Conservation (phyloP, 164 flowering plant genomes). For the Akebia trifoliata region DNA sequence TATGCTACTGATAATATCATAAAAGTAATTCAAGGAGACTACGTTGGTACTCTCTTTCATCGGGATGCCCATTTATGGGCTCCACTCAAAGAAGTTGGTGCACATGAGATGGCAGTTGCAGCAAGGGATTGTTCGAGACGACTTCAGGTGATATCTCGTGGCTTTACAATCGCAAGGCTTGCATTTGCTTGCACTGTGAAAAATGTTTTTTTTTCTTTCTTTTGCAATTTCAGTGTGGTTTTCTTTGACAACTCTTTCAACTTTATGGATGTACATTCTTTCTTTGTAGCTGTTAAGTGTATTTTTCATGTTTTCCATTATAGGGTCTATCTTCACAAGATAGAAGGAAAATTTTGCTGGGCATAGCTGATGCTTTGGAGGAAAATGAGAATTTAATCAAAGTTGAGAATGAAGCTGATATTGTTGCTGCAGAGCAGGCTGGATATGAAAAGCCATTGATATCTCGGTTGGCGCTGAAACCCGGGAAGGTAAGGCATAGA, state of each 20-base stretch:
- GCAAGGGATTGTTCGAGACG: slow-evolving; percentile 92
- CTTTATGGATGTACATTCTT: no score
- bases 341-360: slow-evolving; percentile 65
- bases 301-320: no score
- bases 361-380: slow-evolving; percentile 83
- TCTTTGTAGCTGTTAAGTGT: no score
- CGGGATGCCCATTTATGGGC: slow-evolving; percentile 68
- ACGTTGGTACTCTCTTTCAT: slow-evolving; percentile 88
- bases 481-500: slow-evolving; percentile 64
- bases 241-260: no score
- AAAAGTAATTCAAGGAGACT: slow-evolving; percentile 72
- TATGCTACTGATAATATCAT: slow-evolving; percentile 58
- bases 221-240: no score
- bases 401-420: slow-evolving; percentile 84
- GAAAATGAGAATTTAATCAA: slow-evolving; percentile 61
- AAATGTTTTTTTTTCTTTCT: neutral
- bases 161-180: neutral
- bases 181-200: neutral
- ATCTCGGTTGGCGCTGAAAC: slow-evolving; percentile 73
- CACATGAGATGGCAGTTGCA: slow-evolving; percentile 90
- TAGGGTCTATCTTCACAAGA: slow-evolving; percentile 72
- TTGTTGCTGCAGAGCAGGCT: slow-evolving; percentile 62
- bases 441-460: slow-evolving; percentile 86
- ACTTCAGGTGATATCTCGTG: slow-evolving; percentile 60
- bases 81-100: slow-evolving; percentile 42